phyloP scores from a whole-genome alignment of 345 rosid genomes.

The Rhodamnia rubescens region DNA sequence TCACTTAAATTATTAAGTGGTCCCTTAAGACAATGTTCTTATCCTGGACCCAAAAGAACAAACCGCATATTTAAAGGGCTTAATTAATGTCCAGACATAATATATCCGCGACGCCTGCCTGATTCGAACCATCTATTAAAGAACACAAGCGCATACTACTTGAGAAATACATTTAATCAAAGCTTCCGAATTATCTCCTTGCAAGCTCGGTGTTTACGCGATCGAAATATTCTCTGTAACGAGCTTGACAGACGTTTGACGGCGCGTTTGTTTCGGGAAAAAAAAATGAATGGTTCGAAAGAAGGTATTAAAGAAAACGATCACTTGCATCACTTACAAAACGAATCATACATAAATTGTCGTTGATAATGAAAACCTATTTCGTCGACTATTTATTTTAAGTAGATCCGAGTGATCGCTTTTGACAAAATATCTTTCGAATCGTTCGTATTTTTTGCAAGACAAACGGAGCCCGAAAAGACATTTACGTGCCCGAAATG shows the following conservation, averaged over 20 bases:
- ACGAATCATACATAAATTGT: neutral
- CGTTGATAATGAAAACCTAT: accelerated
- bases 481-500: neutral
- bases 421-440: neutral
- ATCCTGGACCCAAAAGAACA: neutral
- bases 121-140: neutral
- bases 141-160: neutral
- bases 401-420: neutral
- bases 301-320: neutral
- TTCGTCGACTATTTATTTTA: neutral
- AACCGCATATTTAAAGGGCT: neutral
- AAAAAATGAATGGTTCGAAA: neutral
- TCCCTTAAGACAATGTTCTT: neutral
- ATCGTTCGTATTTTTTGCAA: neutral
- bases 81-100: neutral
- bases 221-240: neutral
- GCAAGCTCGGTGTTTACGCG: neutral
- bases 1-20: neutral
- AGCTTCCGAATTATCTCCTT: neutral
- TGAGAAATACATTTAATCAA: neutral
- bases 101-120: neutral
- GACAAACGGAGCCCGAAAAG: neutral
- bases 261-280: neutral
- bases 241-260: neutral
- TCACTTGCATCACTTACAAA: accelerated